Percentiles rank a stretch among this genome's conserved stretches.
Conservation (phyloP, 352 stramenopile species). For the Aphanomyces invadans region DNA sequence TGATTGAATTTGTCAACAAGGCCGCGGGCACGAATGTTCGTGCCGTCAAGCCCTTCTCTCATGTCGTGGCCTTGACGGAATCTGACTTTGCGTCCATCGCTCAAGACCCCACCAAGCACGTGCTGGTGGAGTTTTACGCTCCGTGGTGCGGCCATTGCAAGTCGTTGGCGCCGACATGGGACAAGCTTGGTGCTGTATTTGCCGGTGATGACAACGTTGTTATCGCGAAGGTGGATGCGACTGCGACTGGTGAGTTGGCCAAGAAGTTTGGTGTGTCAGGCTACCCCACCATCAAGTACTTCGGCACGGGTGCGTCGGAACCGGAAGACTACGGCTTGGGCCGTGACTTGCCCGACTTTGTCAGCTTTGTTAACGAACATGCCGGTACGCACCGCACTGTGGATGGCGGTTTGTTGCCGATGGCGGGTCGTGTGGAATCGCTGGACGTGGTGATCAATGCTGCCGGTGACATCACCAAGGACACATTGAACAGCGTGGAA, state of each 20-base stretch:
- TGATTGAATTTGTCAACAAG: constrained; percentile 67
- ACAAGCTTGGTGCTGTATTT: constrained; percentile 71
- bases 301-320: constrained; percentile 65
- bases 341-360: constrained; percentile 77
- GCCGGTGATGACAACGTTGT: constrained; percentile 69
- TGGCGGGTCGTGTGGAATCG: constrained; percentile 72
- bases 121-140: constrained; percentile 91
- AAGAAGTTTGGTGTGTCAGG: constrained; percentile 80
- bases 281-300: constrained; percentile 91
- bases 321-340: constrained; percentile 78
- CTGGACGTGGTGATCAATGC: constrained; percentile 78
- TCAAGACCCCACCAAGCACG: constrained; percentile 76
- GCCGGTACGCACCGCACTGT: constrained; percentile 72
- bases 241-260: constrained; percentile 48
- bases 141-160: constrained; percentile 94
- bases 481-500: constrained; percentile 66
- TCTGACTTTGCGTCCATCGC: constrained; percentile 72
- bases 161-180: constrained; percentile 81
- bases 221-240: constrained; percentile 78
- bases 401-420: constrained; percentile 60
- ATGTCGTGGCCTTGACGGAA: constrained; percentile 51
- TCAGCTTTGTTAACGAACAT: constrained; percentile 88
- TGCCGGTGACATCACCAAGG: constrained; percentile 56
- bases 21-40: constrained; percentile 67
- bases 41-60: constrained; percentile 57